Conservation (phyloP, 345 rosid species). For the Lepidium sativum region DNA sequence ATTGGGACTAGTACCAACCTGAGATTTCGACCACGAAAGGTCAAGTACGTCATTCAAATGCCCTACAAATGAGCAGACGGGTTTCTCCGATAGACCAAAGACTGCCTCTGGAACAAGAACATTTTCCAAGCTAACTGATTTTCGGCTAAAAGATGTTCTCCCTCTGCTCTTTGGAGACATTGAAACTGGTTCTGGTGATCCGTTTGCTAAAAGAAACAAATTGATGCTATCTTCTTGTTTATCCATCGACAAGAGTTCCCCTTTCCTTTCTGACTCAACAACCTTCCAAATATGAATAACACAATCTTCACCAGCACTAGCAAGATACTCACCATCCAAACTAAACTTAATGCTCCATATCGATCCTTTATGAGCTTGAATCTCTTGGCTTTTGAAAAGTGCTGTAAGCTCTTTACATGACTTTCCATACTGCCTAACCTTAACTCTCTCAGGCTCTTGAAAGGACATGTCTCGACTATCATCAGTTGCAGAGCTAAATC, state of each 20-base stretch:
- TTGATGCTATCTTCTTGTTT: constrained; percentile 61
- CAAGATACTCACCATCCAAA: constrained; percentile 82
- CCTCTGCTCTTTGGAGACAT: constrained; percentile 68
- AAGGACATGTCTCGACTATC: constrained; percentile 80
- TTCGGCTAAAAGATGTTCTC: constrained; percentile 64
- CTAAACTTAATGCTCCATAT: constrained; percentile 91
- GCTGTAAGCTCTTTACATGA: constrained; percentile 75
- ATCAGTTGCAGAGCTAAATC: constrained; percentile 93
- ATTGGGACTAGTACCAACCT: constrained; percentile 39
- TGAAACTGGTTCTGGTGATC: constrained; percentile 64
- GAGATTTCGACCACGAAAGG: constrained; percentile 93
- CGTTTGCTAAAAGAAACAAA: constrained; percentile 49
- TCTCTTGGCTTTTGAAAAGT: constrained; percentile 78
- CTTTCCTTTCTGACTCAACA: constrained; percentile 64
- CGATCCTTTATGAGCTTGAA: constrained; percentile 85
- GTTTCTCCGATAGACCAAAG: constrained; percentile 75
- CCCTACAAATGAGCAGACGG: constrained; percentile 72
- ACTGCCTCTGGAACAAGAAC: constrained; percentile 62
- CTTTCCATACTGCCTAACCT: constrained; percentile 81
- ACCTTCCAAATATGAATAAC: constrained; percentile 83
- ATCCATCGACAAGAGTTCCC: constrained; percentile 60
- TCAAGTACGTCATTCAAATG: constrained; percentile 81
- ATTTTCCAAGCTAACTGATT: constrained; percentile 70
- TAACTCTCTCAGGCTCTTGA: constrained; percentile 85
- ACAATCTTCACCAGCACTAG: constrained; percentile 94